A percentile compares a stretch with the other conserved stretches of the same genome.
Evolutionary conservation across 176 grass and related monocot genomes (phyloP).

Genomic region (Metroxylon sagu): DNA sequence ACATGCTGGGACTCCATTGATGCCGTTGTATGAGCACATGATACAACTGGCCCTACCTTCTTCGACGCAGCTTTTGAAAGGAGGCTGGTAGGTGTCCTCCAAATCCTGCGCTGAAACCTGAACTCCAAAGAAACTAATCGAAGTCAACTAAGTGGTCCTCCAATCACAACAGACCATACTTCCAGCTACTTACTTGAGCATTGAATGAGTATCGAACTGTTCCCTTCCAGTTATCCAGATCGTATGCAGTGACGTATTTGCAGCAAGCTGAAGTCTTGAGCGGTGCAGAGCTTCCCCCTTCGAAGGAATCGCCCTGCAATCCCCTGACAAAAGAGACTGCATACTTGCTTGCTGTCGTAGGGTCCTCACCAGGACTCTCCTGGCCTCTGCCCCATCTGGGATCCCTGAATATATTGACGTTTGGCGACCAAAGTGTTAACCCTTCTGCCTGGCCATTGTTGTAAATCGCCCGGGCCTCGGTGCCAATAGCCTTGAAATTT

Average conservation of each 20-base stretch:
- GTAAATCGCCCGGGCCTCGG: constrained; percentile 17
- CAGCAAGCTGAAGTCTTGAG: constrained; percentile 64
- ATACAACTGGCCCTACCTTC: constrained; percentile 48
- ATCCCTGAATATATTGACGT: constrained; percentile 75
- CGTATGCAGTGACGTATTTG: constrained; percentile 66
- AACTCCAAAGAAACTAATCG: no score
- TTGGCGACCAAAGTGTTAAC: constrained; percentile 59
- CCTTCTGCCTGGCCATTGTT: constrained; percentile 49
- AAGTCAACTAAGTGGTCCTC: no score
- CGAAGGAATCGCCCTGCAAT: constrained; percentile 31
- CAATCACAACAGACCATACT: no score
- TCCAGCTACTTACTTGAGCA: constrained; percentile 15
- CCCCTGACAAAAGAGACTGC: constrained; percentile 49
- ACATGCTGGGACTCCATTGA: constrained; percentile 64
- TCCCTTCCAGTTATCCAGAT: constrained; percentile 61
- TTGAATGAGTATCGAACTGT: constrained; percentile 36
- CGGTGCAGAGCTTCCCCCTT: not conserved
- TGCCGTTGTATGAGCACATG: constrained; percentile 63
- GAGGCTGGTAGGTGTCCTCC: constrained; percentile 66
- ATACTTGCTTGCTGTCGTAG: constrained; percentile 27
- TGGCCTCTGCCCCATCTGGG: constrained; percentile 71
- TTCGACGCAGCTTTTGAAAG: constrained; percentile 57
- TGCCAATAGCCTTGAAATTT: constrained; percentile 1
- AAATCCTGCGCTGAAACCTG: constrained; percentile 33
- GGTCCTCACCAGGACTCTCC: constrained; percentile 84